Conservation (phyloP, 2,329 filamentous ascomycete genomes). For the Drechslerella dactyloides region DNA sequence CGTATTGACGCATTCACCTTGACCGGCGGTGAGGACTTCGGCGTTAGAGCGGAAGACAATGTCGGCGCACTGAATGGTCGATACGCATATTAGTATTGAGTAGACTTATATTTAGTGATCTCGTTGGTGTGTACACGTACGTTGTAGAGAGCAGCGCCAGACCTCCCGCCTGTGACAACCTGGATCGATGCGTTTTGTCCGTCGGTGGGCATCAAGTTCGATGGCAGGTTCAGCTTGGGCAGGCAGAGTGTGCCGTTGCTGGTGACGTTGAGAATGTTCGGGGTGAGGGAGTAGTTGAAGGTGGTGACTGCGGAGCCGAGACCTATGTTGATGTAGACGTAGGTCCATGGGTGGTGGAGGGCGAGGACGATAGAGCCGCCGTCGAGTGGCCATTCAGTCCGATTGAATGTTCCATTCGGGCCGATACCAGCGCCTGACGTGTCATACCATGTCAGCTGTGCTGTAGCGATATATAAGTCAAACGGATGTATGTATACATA, state of each 20-base stretch:
- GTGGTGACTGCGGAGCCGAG: constrained; percentile 64
- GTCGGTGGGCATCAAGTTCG: constrained; percentile 63
- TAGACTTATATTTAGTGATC: not conserved
- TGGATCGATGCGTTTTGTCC: constrained; percentile 72
- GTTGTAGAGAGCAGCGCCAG: constrained; percentile 71
- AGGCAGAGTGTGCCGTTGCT: constrained; percentile 72
- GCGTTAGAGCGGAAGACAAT: constrained; percentile 69
- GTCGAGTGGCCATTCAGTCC: constrained; percentile 62
- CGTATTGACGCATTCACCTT: constrained; percentile 66
- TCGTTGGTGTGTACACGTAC: constrained; percentile 52
- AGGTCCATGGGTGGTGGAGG: constrained; percentile 63
- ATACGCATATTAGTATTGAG: constrained; percentile 1
- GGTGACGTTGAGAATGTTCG: constrained; percentile 66
- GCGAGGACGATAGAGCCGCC: constrained; percentile 63
- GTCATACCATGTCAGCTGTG: not conserved
- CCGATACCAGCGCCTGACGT: constrained; percentile 31
- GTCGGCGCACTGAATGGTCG: constrained; percentile 69
- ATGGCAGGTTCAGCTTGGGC: constrained; percentile 65
- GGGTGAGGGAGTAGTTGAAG: constrained; percentile 73
- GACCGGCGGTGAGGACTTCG: constrained; percentile 60
- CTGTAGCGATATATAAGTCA: not conserved
- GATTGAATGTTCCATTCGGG: constrained; percentile 55
- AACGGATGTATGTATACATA: constrained; percentile 52
- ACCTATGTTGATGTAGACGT: constrained; percentile 64
- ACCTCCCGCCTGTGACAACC: constrained; percentile 69